Evolutionary conservation across 2,329 filamentous ascomycete species (phyloP), one percentile per base, ranked within the genome.

Genomic region (Neophaeococcomyces mojaviensis): DNA sequence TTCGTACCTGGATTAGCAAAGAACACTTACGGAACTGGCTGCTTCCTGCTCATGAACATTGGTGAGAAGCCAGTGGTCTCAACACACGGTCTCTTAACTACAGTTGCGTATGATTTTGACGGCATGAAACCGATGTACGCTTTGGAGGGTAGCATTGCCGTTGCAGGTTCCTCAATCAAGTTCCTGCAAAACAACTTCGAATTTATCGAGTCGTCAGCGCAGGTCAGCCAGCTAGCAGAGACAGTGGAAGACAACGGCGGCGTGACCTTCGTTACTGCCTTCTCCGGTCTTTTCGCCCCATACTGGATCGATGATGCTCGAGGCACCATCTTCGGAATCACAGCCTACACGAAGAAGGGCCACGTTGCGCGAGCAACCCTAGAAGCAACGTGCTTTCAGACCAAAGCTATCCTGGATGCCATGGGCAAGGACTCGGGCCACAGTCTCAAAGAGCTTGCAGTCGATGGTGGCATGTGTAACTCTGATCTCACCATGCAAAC

Each of bases 271-370:
- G 88, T 95, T 49, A 94, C 88, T 2, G 88, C 88, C 1, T 95
- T 95, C 63, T 88, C 84, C 64, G 88, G 88, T 44, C 75, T 95
- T 2, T 94, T 94, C 62, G 88, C 88, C 1, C 88, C 88, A 0
- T 94, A 95, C 66, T 95, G 88, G 88, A 90, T 94, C 51, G 88
- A 94, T 61, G 86, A 94, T 66, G 88, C 88, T 16, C 84, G 88
- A 63, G 88, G 88, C 49, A 94, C 88, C 4, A 79, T 92, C 46
- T 89, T 90, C 58, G 87, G 87, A 39, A 82, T 94, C 53, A 92
- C 87, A 0, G 84, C 89, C 57, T 84, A 88, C 68, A 95, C 88
- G 0, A 77, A 88, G 60, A 82, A 82, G 57, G 86, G 86, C 13
- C 88, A 95, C 63, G 87, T 95, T 57, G 88, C 87, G 36, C 82